These are phyloP conservation scores for Alternaria arborescens DNA, from an alignment of 2,329 filamentous ascomycete species.

Conservation along the genomic window DNA sequence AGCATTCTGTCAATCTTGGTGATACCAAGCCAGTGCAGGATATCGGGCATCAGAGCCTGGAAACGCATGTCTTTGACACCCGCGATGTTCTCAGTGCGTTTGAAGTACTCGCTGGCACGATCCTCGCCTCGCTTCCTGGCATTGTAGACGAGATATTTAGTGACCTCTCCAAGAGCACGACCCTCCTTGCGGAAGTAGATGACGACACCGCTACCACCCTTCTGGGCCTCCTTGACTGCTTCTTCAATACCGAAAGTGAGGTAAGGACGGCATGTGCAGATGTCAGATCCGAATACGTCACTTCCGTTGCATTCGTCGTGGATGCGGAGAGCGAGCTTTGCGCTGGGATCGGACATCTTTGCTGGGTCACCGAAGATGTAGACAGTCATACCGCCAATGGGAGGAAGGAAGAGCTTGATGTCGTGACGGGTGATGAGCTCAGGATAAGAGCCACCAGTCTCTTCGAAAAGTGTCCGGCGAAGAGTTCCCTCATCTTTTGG, in stretches of 20 bases:
- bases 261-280: slow-evolving; percentile 95
- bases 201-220: slow-evolving; percentile 90
- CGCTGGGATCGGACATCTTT: slow-evolving; percentile 88
- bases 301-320: slow-evolving; percentile 94
- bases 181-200: slow-evolving; percentile 99
- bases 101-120: slow-evolving; percentile 89
- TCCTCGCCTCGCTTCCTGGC: slow-evolving; percentile 78
- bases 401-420: slow-evolving; percentile 94
- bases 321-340: slow-evolving; percentile 81
- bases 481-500: slow-evolving; percentile 79
- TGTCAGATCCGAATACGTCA: slow-evolving; percentile 97
- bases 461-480: slow-evolving; percentile 87
- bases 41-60: slow-evolving; percentile 97
- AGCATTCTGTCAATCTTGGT: slow-evolving; percentile 99
- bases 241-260: slow-evolving; percentile 97
- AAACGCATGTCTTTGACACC: slow-evolving; percentile 97
- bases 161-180: slow-evolving; percentile 91
- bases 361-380: slow-evolving; percentile 97
- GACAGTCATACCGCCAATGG: slow-evolving; percentile 93
- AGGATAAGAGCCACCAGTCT: slow-evolving; percentile 94
- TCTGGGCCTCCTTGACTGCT: slow-evolving; percentile 95
- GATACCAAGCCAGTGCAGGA: slow-evolving; percentile 97
- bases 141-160: slow-evolving; percentile 86
- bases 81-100: slow-evolving; percentile 96
- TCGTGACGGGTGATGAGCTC: slow-evolving; percentile 94